Conservation (phyloP, 2,329 filamentous ascomycete species). For the Neurospora sp. region DNA sequence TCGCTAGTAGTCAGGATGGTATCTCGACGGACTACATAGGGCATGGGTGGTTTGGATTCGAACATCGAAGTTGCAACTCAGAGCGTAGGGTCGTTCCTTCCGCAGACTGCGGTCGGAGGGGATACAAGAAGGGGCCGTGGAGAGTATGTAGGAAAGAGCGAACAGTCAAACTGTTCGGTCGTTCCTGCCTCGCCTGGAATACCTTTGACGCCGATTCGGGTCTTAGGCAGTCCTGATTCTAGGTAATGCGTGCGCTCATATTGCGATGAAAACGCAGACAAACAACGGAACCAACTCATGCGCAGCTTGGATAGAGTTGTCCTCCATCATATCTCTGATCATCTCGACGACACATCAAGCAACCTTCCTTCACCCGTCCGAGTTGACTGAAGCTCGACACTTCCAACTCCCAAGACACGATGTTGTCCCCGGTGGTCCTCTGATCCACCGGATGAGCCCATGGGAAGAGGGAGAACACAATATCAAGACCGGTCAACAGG, state of each 20-base stretch:
- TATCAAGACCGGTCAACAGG: neutral
- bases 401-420: neutral
- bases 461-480: neutral
- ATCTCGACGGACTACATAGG: neutral
- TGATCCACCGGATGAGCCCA: neutral
- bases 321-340: neutral
- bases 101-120: neutral
- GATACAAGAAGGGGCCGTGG: neutral
- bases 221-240: neutral
- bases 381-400: neutral
- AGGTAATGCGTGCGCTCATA: neutral
- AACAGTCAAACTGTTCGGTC: neutral
- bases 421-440: neutral
- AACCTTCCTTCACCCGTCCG: neutral
- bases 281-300: neutral
- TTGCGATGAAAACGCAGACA: neutral
- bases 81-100: neutral
- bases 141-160: neutral
- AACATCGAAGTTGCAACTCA: neutral
- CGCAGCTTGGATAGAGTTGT: neutral
- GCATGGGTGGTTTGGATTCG: neutral
- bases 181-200: neutral
- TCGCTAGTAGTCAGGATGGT: neutral
- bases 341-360: neutral
- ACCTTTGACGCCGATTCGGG: neutral